Base-by-base conservation (phyloP, 2,329 filamentous ascomycete genomes). In the Remersonia thermophila region DNA sequence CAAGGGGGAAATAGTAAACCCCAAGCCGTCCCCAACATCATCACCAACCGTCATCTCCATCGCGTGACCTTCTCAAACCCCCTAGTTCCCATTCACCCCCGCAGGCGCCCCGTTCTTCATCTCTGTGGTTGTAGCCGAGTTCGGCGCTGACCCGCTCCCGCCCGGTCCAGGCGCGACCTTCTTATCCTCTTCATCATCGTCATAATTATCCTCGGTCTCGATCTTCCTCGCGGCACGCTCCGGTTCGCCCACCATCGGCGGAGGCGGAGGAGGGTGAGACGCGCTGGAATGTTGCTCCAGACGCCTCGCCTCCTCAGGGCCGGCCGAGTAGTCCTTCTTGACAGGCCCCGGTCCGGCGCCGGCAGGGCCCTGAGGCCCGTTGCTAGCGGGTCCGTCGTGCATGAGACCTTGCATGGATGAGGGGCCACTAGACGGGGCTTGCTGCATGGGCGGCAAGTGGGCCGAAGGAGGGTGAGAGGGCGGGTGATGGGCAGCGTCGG, bases 141-240 rank as follows among this genome's bases (percentile, higher is more conserved):
- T 67, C 7, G 65, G 60, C 1, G 61, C 66, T 8, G 66, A 60
- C 4, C 58, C 60, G 11, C n/a, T n/a, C n/a, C 60, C 54, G 1
- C 60, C 55, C 12, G 57, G 52, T 30, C 52, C 49, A 11, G 54
- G 49, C 3, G 51, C 56, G 2, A 56, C 55, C 55, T 80, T 80
- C 62, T 80, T 79, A 39, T 91, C 81, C 41, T 95, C 89, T 47
- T 93, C 87, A 4, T 76, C 84, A 51, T 96, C 89, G 55, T 96
- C 89, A 51, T 98, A 96, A 55, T 96, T 83, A 56, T 98, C 91
- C 48, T 98, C 87, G 14, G 96, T 83, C 6, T 96, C 89, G 76
- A 98, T 93, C 59, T 93, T 93, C 15, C 91, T 73, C 14, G 86
- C 85, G 25, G 91, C 86, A 36, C 77, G 65, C 56, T 82, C 77